Percentiles rank a stretch among this genome's conserved stretches.
Evolutionary conservation across 768 basidiomycete species (phyloP).

Genomic region (Arthromyces matolae): DNA sequence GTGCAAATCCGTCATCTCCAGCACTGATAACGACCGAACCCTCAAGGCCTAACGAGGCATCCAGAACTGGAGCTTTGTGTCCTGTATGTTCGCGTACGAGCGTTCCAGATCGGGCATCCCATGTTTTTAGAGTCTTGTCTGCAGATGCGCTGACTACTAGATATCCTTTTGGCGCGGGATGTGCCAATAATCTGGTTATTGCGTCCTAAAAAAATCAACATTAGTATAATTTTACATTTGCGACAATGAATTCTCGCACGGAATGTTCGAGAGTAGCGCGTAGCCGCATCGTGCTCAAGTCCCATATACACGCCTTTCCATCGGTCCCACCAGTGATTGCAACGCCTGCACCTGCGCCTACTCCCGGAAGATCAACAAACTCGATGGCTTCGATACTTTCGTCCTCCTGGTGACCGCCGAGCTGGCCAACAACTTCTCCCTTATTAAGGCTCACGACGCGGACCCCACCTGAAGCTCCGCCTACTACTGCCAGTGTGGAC

Average conservation of each 20-base stretch:
- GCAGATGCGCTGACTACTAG: conserved; percentile 84
- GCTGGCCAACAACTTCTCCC: conserved; percentile 73
- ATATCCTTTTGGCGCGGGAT: conserved; percentile 71
- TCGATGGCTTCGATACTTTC: conserved; percentile 86
- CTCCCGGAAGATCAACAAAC: conserved; percentile 75
- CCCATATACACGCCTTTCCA: conserved; percentile 93
- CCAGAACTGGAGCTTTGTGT: conserved; percentile 74
- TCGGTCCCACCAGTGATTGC: conserved; percentile 90
- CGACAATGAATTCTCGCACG: conserved; percentile 39
- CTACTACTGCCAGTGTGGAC: conserved; percentile 88
- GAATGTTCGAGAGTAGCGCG: conserved; percentile 80
- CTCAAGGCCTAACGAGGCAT: conserved; percentile 64
- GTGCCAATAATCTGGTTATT: conserved; percentile 73
- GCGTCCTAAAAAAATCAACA: conserved; percentile 59
- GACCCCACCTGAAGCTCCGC: conserved; percentile 80
- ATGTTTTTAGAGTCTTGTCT: conserved; percentile 82
- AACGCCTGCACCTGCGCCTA: conserved; percentile 50
- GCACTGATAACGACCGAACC: conserved; percentile 81
- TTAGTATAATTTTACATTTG: background rate
- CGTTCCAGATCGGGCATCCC: conserved; percentile 86
- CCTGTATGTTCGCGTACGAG: conserved; percentile 80
- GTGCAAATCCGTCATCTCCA: conserved; percentile 84
- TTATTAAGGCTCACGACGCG: conserved; percentile 85
- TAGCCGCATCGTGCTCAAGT: conserved; percentile 80
- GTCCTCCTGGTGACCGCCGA: conserved; percentile 81